Evolutionary conservation across 108 stramenopile species (phyloP).

Genomic region (Skeletonema tropicum): DNA sequence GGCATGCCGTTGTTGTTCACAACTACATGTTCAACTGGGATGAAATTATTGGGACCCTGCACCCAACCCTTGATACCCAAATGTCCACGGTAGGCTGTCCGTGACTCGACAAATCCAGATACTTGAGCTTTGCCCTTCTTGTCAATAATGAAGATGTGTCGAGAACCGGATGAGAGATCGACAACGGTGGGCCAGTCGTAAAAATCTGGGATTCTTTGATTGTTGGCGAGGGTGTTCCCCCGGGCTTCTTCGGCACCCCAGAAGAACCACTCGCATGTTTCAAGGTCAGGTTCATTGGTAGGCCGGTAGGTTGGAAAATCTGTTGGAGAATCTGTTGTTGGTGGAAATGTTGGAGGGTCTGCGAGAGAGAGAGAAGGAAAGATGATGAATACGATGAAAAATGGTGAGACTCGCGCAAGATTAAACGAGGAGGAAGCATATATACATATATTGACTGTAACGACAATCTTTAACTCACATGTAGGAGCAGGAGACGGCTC

Average conservation of each 20-base stretch:
- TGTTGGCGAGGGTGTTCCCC: constrained; percentile 3
- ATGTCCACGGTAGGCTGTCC: constrained; percentile 16
- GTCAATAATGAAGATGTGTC: constrained; percentile 20
- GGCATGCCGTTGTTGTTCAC: background rate
- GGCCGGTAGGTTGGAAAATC: background rate
- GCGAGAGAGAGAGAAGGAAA: too few species aligned
- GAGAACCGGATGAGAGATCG: constrained; percentile 18
- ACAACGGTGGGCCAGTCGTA: constrained; percentile 6
- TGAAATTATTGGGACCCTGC: background rate
- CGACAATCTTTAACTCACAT: background rate
- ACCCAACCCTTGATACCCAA: constrained; percentile 5
- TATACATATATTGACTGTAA: background rate
- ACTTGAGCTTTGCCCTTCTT: constrained; percentile 8
- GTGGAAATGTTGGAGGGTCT: background rate
- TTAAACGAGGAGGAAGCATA: background rate
- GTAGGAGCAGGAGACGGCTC: background rate
- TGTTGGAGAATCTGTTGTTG: too few species aligned
- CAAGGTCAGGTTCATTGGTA: background rate
- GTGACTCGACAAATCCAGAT: constrained; percentile 19
- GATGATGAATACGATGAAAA: background rate
- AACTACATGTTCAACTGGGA: constrained; percentile 5
- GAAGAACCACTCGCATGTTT: constrained; percentile 20
- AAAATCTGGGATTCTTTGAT: background rate
- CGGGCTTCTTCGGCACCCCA: constrained; percentile 30
- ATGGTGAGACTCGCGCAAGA: background rate